Evolutionary conservation across 306 rosid species (phyloP).

Genomic region (Quercus alba): DNA sequence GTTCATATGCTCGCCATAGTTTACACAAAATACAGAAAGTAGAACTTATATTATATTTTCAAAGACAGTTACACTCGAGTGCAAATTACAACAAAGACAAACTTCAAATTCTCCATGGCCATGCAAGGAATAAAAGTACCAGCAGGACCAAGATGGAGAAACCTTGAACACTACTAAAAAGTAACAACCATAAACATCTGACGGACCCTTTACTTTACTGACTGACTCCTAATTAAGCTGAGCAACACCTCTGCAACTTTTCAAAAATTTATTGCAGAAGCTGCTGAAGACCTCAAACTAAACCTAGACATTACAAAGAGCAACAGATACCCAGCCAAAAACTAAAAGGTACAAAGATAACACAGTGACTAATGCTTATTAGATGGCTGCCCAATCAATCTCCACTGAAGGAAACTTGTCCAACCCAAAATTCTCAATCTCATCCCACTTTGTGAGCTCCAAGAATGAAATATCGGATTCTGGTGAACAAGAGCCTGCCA

Average conservation of each 20-base stretch:
- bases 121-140: conserved; percentile 56
- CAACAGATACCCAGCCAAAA: neutral
- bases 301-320: conserved; percentile 8
- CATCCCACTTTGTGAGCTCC: conserved; percentile 58
- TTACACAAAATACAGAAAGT: neutral
- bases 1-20: neutral
- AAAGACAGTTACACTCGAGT: conserved; percentile 20
- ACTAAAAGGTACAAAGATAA: neutral
- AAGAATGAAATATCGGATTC: conserved; percentile 57
- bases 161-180: neutral
- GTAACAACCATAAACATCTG: conserved; percentile 6
- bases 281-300: conserved; percentile 28
- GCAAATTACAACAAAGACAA: conserved; percentile 12
- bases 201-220: neutral
- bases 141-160: conserved; percentile 37
- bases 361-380: conserved; percentile 21
- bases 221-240: conserved; percentile 10
- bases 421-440: conserved; percentile 45
- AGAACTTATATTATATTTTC: conserved; percentile 1
- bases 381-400: conserved; percentile 86
- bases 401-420: conserved; percentile 85
- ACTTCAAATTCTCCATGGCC: conserved; percentile 31
- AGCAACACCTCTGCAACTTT: conserved; percentile 60
- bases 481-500: conserved; percentile 53
- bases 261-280: conserved; percentile 71